A percentile compares a stretch with the other conserved stretches of the same genome.
Evolutionary conservation across 2,329 filamentous ascomycete species (phyloP).

Genomic region (Metarhizium humberi): DNA sequence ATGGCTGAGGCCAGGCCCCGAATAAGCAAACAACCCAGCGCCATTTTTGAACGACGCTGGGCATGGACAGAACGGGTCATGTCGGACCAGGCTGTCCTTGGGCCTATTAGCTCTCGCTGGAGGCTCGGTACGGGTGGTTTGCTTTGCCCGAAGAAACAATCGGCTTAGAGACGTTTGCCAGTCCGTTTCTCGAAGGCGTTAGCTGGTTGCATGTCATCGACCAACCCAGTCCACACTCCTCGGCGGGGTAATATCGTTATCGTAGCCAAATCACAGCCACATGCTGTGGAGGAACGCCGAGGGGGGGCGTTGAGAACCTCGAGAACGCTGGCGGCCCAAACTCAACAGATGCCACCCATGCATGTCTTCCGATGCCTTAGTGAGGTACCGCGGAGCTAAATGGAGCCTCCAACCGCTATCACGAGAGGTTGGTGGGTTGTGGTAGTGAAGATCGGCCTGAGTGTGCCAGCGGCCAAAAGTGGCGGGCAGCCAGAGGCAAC

Average conservation of each 20-base stretch:
- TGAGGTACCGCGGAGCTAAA: slow-evolving; percentile 1
- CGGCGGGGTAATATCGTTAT: background rate
- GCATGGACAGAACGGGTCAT: background rate
- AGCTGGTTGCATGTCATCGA: background rate
- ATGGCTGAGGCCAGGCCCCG: background rate
- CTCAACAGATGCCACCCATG: background rate
- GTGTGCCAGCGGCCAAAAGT: background rate
- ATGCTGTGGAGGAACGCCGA: background rate
- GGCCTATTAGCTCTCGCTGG: background rate
- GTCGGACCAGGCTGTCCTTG: background rate
- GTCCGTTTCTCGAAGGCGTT: background rate
- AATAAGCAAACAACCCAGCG: background rate
- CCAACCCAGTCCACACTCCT: background rate
- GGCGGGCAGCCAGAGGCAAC: background rate
- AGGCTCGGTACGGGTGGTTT: background rate
- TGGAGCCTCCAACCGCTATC: background rate
- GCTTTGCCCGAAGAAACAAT: background rate
- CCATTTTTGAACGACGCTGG: background rate
- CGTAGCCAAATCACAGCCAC: background rate
- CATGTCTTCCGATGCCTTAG: background rate
- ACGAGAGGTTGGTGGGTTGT: background rate
- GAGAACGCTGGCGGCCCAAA: no score
- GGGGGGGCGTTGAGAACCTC: no score
- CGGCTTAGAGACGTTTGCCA: background rate
- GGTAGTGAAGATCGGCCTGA: background rate